Conservation (phyloP, 495 filamentous ascomycete genomes). For the Penicillium paradoxum region DNA sequence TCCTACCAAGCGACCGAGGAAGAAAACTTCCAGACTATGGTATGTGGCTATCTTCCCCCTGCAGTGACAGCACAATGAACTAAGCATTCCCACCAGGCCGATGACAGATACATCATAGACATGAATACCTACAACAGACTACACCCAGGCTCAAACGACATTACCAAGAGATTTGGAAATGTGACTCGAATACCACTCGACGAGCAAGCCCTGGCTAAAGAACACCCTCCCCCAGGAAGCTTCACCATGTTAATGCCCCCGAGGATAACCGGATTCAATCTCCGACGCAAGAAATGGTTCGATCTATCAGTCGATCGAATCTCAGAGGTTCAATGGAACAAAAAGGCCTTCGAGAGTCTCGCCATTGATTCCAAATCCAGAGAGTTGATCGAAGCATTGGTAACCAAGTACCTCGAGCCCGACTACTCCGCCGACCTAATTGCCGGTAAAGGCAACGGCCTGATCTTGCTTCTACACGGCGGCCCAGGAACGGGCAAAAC, state of each 20-base stretch:
- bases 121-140: constrained; percentile 15
- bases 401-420: constrained; percentile 24
- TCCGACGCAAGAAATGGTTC: constrained; percentile 40
- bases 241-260: constrained; percentile 25
- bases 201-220: not conserved
- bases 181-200: no score
- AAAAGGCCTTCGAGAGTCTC: constrained; percentile 46
- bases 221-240: not conserved
- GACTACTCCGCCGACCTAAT: constrained; percentile 32
- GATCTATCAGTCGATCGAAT: constrained; percentile 31
- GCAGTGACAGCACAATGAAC: not conserved
- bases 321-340: constrained; percentile 44
- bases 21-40: constrained; percentile 7
- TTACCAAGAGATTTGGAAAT: not conserved
- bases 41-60: constrained; percentile 3
- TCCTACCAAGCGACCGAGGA: constrained; percentile 13
- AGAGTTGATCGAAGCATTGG: constrained; percentile 49
- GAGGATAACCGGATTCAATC: constrained; percentile 29
- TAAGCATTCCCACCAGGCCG: constrained; percentile 2
- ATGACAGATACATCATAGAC: constrained; percentile 21
- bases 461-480: constrained; percentile 50
- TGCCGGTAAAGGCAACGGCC: constrained; percentile 36
- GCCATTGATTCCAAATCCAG: constrained; percentile 49
- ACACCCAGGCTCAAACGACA: not conserved
- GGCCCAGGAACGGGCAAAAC: constrained; percentile 43